phyloP scores from a whole-genome alignment of 1,284 basidiomycete species.

The Ceratobasidium sp. region DNA sequence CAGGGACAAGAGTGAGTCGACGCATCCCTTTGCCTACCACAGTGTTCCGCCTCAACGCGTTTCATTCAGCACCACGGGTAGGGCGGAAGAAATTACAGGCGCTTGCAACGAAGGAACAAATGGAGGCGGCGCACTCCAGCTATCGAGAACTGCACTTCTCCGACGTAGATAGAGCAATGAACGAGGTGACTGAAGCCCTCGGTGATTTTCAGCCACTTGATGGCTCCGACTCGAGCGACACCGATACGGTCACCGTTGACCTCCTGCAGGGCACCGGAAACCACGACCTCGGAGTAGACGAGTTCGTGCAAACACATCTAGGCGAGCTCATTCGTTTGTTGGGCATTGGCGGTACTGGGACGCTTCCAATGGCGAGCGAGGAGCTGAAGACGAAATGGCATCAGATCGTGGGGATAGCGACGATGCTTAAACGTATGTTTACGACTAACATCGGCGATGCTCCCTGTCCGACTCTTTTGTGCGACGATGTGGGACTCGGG shows the following conservation, averaged over 20 bases:
- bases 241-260: neutral
- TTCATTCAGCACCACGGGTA: neutral
- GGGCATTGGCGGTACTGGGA: neutral
- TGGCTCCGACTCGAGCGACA: neutral
- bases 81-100: neutral
- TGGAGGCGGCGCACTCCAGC: neutral
- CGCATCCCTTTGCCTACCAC: neutral
- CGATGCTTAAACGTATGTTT: conserved; percentile 5
- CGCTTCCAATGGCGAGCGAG: neutral
- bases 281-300: conserved; percentile 11
- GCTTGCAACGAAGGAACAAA: conserved; percentile 2
- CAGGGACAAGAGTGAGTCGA: neutral
- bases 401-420: conserved; percentile 2
- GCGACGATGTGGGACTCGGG: conserved; percentile 29
- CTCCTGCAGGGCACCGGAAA: neutral
- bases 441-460: neutral
- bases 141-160: conserved; percentile 18
- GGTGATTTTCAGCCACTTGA: neutral
- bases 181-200: neutral
- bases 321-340: conserved; percentile 11
- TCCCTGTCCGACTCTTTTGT: conserved; percentile 9
- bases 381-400: conserved; percentile 10
- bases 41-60: neutral
- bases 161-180: neutral
- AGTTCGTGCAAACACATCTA: neutral